Conservation (phyloP, 805 yeast genomes). For the Saturnispora sekii region DNA sequence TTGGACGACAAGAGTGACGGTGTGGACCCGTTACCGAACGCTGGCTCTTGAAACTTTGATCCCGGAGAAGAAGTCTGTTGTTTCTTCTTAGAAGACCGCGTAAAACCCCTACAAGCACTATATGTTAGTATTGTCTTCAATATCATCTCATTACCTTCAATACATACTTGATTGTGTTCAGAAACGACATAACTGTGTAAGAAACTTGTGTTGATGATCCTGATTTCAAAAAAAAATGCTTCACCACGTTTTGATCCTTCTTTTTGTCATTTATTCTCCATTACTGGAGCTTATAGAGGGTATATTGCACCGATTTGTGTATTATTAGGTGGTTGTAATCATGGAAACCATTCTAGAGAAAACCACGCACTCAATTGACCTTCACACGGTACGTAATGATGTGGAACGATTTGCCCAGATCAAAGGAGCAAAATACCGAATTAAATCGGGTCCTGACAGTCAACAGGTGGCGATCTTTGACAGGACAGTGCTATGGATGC, state of each 20-base stretch:
- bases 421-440: conserved; percentile 6
- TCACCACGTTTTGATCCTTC: too few relatives aligned
- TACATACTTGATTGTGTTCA: conserved; percentile 30
- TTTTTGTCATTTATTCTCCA: too few relatives aligned
- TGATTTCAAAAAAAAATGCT: too few relatives aligned
- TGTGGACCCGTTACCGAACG: conserved; percentile 13
- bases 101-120: conserved; percentile 39
- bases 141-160: not conserved
- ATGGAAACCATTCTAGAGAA: too few relatives aligned
- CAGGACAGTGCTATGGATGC: conserved; percentile 36
- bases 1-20: conserved; percentile 11
- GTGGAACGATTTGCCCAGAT: too few relatives aligned
- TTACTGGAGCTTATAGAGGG: too few relatives aligned
- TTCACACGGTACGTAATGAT: too few relatives aligned
- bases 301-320: too few relatives aligned
- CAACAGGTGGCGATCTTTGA: conserved; percentile 21
- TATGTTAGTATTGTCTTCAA: conserved; percentile 3
- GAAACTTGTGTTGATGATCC: not conserved
- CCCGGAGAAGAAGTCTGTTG: conserved; percentile 9
- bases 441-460: conserved; percentile 15
- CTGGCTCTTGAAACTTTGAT: conserved; percentile 15
- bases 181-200: conserved; percentile 28
- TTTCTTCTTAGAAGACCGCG: conserved; percentile 35
- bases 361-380: too few relatives aligned
- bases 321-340: too few relatives aligned